Conservation (phyloP, 305 asterid species). For the Fraxinus floribunda region DNA sequence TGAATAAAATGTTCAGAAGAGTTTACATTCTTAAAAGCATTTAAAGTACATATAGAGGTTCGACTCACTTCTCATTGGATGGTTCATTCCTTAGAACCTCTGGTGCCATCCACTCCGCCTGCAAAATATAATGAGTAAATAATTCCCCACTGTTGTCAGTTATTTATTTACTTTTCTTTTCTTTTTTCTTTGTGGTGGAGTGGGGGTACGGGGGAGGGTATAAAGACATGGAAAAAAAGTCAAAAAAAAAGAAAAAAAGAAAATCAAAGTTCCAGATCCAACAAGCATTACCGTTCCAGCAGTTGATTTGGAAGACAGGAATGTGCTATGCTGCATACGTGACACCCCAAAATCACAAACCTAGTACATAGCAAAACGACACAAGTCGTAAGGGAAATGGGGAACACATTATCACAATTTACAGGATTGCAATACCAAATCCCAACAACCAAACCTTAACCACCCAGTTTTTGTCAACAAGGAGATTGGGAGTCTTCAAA, state of each 20-base stretch:
- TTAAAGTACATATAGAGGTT: neutral
- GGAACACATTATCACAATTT: neutral
- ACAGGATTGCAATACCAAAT: neutral
- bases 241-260: neutral
- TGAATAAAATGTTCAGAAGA: neutral
- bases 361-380: constrained; percentile 40
- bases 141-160: neutral
- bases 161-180: neutral
- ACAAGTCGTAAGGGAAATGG: constrained; percentile 11
- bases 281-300: constrained; percentile 82
- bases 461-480: constrained; percentile 89
- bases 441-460: constrained; percentile 56
- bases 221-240: neutral
- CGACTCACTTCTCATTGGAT: constrained; percentile 69
- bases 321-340: constrained; percentile 85
- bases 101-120: constrained; percentile 99
- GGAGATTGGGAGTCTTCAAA: constrained; percentile 92
- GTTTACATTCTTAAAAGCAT: neutral
- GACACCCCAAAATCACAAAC: constrained; percentile 98
- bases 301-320: constrained; percentile 86
- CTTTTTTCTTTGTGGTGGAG: neutral
- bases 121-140: constrained; percentile 34
- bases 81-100: constrained; percentile 95
- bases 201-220: neutral
- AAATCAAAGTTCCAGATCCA: constrained; percentile 15